Evolutionary conservation across 345 rosid species (phyloP).

Genomic region (Camelina neglecta): DNA sequence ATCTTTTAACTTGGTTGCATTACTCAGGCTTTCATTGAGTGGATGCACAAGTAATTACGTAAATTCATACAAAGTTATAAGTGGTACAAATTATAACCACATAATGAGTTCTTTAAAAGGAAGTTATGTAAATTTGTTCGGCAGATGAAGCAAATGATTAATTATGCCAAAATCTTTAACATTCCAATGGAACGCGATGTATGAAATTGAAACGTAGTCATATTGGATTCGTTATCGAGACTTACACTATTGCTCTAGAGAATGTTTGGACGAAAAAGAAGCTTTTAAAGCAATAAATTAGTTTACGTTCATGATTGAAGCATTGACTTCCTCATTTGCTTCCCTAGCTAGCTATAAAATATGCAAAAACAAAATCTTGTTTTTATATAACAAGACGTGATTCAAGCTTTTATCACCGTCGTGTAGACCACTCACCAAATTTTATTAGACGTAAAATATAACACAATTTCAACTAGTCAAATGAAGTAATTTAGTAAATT

Average conservation of each 20-base stretch:
- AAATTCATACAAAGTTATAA: slow-evolving; percentile 14
- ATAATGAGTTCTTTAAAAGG: not conserved
- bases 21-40: not conserved
- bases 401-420: too few relatives aligned
- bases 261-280: slow-evolving; percentile 30
- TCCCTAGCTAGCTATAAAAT: not conserved
- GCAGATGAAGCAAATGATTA: slow-evolving; percentile 19
- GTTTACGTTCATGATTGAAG: slow-evolving; percentile 25
- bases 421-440: too few relatives aligned
- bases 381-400: too few relatives aligned
- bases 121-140: slow-evolving; percentile 13
- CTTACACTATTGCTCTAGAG: slow-evolving; percentile 12
- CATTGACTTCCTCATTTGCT: slow-evolving; percentile 9
- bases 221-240: slow-evolving; percentile 24
- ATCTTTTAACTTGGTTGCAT: not conserved
- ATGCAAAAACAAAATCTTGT: not conserved
- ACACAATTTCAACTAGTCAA: too few relatives aligned
- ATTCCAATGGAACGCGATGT: slow-evolving; percentile 26
- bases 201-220: slow-evolving; percentile 30
- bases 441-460: too few relatives aligned
- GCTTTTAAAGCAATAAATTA: slow-evolving; percentile 16
- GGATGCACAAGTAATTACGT: not conserved
- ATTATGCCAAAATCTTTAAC: slow-evolving; percentile 17
- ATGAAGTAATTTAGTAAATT: too few relatives aligned
- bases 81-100: slow-evolving; percentile 10